Conservation (phyloP, 2,329 filamentous ascomycete genomes). For the Dactylellina sp. region DNA sequence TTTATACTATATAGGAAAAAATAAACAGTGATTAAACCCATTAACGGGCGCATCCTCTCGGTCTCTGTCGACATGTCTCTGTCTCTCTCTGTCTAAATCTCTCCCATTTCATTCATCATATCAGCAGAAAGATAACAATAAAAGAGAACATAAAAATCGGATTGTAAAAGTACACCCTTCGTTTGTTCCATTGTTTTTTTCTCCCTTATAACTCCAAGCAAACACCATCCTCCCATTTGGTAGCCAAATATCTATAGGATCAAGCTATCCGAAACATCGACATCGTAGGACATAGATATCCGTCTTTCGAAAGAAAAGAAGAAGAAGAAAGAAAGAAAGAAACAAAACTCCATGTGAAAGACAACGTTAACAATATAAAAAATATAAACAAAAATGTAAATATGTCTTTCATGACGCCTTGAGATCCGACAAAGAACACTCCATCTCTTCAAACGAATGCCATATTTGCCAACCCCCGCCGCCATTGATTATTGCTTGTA, state of each 20-base stretch:
- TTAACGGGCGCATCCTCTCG: no score
- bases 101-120: no score
- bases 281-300: not conserved
- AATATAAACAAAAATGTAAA: not conserved
- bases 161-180: not conserved
- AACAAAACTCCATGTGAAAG: not conserved
- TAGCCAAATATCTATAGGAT: not conserved
- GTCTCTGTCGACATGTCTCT: no score
- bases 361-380: not conserved
- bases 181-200: not conserved
- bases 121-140: no score
- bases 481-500: conserved; percentile 21
- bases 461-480: conserved; percentile 47
- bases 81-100: no score
- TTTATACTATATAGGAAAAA: not conserved
- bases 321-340: not conserved
- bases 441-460: conserved; percentile 55
- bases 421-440: conserved; percentile 43
- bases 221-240: not conserved
- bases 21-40: no score
- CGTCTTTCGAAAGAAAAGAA: conserved; percentile 4
- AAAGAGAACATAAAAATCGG: not conserved
- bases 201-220: not conserved
- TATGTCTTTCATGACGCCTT: conserved; percentile 26
- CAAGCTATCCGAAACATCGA: not conserved